Base-by-base conservation (phyloP, 805 yeast genomes). In the Nakazawaea sp. region DNA sequence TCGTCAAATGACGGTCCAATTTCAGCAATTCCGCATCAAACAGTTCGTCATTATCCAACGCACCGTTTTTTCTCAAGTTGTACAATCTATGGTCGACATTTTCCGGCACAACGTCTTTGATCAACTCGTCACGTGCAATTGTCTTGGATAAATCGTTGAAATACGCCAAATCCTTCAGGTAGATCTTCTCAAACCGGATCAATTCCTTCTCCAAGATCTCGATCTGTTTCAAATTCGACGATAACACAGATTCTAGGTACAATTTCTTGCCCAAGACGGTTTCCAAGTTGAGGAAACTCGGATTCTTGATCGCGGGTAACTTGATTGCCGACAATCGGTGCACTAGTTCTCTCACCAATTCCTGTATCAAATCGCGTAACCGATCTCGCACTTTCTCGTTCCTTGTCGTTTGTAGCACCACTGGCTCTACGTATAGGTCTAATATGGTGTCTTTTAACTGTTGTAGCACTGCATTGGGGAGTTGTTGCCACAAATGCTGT, bases 201-300 rank as follows among this genome's bases (percentile, higher is more conserved):
- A 38, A 16, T 18, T 38, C 42, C n/a, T 30, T 29, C 23, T 38
- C 38, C 28, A 38, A 26, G 4, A 33, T 18, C 5, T 33, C 35
- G 4, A 33, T 29, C 23, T 38, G 42, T n/a, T 33, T 30, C 35
- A 38, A 33, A 25, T 38, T 38, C 8, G 36, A 32, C 5, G 42
- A 38, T 18, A 38, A 20, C 5, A 38, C 35, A 5, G 42, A 29
- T 20, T 38, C 42, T 18, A 38, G 12, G 30, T 38, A 38, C 10
- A 38, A 15, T 19, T 38, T 38, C 28, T 38, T 33, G 24, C 20
- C 33, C 13, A 25, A 5, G 2, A 26, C 4, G 8, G 23, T 5
- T 11, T 38, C 37, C 11, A 38, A 15, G 26, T 33, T 33, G 6
- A 38, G 28, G 9, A 27, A 23, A 6, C 26, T 12, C 4, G 30